phyloP scores from a whole-genome alignment of 805 yeast species.

The Huiozyma naganishii region DNA sequence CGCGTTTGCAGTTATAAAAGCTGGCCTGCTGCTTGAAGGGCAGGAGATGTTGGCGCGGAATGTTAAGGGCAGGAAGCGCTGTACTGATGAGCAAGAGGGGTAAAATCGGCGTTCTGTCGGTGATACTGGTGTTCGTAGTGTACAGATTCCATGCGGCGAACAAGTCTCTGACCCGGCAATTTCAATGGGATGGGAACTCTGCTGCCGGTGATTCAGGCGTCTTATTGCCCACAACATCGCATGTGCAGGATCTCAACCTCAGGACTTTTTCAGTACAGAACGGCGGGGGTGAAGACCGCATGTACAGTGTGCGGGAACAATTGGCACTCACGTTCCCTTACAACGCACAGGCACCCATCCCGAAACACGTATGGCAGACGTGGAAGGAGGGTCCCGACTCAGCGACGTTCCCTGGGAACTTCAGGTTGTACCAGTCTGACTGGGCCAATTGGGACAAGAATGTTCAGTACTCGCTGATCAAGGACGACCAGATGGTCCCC shows the following conservation, averaged over 20 bases:
- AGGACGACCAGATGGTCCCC: slow-evolving; percentile 56
- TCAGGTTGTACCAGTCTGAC: slow-evolving; percentile 38
- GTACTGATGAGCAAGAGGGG: too few relatives aligned
- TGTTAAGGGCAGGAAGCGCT: too few relatives aligned
- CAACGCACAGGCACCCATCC: slow-evolving; percentile 49
- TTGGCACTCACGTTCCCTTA: slow-evolving; percentile 69
- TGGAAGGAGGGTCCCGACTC: slow-evolving; percentile 69
- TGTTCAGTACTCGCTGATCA: slow-evolving; percentile 47
- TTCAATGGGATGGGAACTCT: too few relatives aligned
- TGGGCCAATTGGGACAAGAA: slow-evolving; percentile 37
- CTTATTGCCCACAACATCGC: slow-evolving; percentile 21
- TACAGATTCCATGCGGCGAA: too few relatives aligned
- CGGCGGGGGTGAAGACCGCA: neutral
- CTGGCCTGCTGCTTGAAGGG: too few relatives aligned
- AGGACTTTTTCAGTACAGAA: neutral
- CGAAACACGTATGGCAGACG: slow-evolving; percentile 85
- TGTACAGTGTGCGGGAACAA: slow-evolving; percentile 29
- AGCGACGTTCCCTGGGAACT: slow-evolving; percentile 43
- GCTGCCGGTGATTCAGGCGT: too few relatives aligned
- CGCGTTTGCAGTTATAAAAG: too few relatives aligned
- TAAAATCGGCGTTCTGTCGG: too few relatives aligned
- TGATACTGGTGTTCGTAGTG: too few relatives aligned
- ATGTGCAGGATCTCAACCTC: slow-evolving; percentile 12
- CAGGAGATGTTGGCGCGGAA: too few relatives aligned
- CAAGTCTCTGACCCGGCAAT: too few relatives aligned